These are phyloP conservation scores for Metschnikowia lunata DNA, from an alignment of 805 yeast genomes.

Conservation along the genomic window DNA sequence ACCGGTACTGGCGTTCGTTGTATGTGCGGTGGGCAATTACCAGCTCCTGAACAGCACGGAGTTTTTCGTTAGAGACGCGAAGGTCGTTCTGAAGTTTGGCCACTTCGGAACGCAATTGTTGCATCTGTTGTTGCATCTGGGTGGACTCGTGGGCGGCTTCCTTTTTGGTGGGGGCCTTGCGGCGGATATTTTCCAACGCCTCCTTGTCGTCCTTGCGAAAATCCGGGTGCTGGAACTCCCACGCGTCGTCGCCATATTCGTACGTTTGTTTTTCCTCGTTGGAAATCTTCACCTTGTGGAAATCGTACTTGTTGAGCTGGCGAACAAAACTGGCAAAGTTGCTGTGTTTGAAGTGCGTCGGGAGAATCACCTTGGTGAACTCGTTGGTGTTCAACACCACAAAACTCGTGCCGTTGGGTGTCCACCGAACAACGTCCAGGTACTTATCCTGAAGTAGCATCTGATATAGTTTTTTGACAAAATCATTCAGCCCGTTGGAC, in stretches of 20 bases:
- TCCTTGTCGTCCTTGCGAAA: constrained; percentile 72
- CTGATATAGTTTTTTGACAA: constrained; percentile 71
- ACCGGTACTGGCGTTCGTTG: constrained; percentile 53
- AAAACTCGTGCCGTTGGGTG: constrained; percentile 77
- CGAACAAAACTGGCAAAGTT: constrained; percentile 94
- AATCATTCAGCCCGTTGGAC: constrained; percentile 60
- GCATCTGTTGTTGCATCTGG: constrained; percentile 15
- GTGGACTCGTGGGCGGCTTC: constrained; percentile 11
- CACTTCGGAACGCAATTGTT: constrained; percentile 27
- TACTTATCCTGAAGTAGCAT: constrained; percentile 85
- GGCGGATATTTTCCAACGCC: constrained; percentile 80
- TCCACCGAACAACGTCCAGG: constrained; percentile 78
- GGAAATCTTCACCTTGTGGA: constrained; percentile 85
- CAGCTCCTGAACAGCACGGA: constrained; percentile 60
- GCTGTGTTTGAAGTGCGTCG: constrained; percentile 89
- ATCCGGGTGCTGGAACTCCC: constrained; percentile 95
- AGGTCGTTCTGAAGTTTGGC: constrained; percentile 32
- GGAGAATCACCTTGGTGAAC: constrained; percentile 82
- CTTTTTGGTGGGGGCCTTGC: constrained; percentile 69
- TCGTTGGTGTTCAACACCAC: constrained; percentile 87
- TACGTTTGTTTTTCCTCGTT: constrained; percentile 48
- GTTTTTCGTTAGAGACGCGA: constrained; percentile 41
- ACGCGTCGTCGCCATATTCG: constrained; percentile 63
- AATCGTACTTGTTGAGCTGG: constrained; percentile 93
- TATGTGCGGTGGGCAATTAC: constrained; percentile 51